These are phyloP conservation scores for Somion occarium DNA, from an alignment of 1,284 basidiomycete genomes.

Conservation along the genomic window DNA sequence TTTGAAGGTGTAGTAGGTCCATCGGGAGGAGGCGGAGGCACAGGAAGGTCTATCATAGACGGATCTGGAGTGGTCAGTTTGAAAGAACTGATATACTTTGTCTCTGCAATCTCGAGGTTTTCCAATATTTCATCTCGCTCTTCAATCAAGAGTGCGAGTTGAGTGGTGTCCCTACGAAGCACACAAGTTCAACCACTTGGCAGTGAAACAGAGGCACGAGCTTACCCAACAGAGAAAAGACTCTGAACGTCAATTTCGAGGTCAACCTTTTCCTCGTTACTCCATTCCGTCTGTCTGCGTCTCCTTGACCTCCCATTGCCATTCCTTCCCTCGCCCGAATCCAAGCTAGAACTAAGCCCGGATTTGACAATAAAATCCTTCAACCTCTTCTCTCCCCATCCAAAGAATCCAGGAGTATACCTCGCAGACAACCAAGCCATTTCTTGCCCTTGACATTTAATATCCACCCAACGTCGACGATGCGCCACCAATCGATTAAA, in stretches of 20 bases:
- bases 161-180: constrained; percentile 54
- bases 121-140: constrained; percentile 71
- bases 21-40: constrained; percentile 26
- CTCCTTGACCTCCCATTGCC: constrained; percentile 15
- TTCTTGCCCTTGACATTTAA: constrained; percentile 63
- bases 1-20: constrained; percentile 31
- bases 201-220: constrained; percentile 6
- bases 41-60: constrained; percentile 31
- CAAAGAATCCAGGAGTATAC: constrained; percentile 54
- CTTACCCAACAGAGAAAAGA: constrained; percentile 71
- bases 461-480: constrained; percentile 53
- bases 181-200: background rate
- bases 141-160: constrained; percentile 60
- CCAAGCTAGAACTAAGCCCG: constrained; percentile 56
- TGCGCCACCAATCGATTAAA: constrained; percentile 53
- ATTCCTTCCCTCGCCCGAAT: constrained; percentile 20
- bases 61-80: constrained; percentile 65
- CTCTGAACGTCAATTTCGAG: constrained; percentile 63
- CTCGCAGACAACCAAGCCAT: constrained; percentile 68
- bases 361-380: constrained; percentile 64
- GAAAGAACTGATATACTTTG: constrained; percentile 73
- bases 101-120: constrained; percentile 74
- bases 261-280: constrained; percentile 37
- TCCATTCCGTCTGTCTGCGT: constrained; percentile 28
- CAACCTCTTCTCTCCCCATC: constrained; percentile 67